These are phyloP conservation scores for Macadamia integrifolia DNA, from an alignment of 164 flowering plant genomes.

Conservation along the genomic window DNA sequence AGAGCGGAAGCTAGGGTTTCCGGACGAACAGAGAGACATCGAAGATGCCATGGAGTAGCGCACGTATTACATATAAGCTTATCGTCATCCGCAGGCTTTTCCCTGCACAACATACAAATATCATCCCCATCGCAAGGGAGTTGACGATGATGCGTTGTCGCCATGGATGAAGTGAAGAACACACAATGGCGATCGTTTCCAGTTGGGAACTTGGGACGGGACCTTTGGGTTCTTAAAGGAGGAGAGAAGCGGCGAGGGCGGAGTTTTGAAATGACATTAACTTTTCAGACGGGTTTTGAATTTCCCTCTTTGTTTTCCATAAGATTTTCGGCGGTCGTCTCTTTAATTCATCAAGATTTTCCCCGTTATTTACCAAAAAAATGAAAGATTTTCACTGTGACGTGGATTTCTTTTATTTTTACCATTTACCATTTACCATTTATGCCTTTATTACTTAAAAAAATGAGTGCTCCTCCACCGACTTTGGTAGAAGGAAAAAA, in stretches of 20 bases:
- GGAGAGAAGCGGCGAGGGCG: not conserved
- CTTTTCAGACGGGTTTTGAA: not conserved
- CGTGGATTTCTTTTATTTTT: no score
- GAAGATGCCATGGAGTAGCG: constrained; percentile 74
- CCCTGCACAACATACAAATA: constrained; percentile 62
- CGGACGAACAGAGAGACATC: constrained; percentile 47
- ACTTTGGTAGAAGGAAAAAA: no score
- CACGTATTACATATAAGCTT: constrained; percentile 60
- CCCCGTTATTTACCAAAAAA: no score
- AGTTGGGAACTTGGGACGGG: not conserved
- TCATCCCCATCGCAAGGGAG: constrained; percentile 85
- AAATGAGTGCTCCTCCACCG: no score
- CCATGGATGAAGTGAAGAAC: not conserved
- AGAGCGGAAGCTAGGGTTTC: constrained; percentile 31
- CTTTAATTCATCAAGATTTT: no score
- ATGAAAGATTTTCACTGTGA: not conserved
- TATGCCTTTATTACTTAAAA: no score
- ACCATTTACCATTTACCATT: no score
- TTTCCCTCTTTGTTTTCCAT: not conserved
- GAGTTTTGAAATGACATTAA: not conserved
- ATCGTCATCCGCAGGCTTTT: constrained; percentile 40
- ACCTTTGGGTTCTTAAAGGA: not conserved
- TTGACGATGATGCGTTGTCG: constrained; percentile 21
- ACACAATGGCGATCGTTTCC: not conserved
- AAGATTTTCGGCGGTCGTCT: no score